Conservation (phyloP, 441 rosid species). For the Pelargonium myrrhifolium region DNA sequence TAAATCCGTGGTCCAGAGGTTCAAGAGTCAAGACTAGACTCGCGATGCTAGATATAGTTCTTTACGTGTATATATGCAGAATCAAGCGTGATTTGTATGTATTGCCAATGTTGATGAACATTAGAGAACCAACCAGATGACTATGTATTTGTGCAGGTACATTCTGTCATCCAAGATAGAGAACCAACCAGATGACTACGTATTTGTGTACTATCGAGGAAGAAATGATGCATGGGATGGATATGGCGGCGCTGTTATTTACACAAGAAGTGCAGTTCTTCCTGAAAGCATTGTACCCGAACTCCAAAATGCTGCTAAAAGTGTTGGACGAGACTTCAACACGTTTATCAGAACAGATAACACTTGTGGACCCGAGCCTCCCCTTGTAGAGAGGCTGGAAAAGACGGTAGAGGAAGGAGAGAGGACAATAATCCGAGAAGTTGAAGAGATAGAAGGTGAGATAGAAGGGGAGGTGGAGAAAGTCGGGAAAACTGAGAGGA, state of each 20-base stretch:
- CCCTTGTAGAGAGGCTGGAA: conserved; percentile 81
- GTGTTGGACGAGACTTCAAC: conserved; percentile 71
- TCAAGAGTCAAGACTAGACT: too few species aligned
- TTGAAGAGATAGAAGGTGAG: conserved; percentile 52
- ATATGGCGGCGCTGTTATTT: conserved; percentile 84
- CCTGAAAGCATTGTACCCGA: conserved; percentile 72
- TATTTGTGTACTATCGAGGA: conserved; percentile 82
- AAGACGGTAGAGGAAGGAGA: conserved; percentile 73
- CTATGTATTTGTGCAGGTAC: conserved; percentile 44
- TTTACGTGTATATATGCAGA: too few species aligned
- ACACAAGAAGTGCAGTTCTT: conserved; percentile 68
- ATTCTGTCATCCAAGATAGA: conserved; percentile 72
- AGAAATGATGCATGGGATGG: conserved; percentile 98
- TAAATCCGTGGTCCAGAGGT: too few species aligned
- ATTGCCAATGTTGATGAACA: too few species aligned
- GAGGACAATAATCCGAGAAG: conserved; percentile 46
- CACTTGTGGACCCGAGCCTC: conserved; percentile 86
- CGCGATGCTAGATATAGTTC: too few species aligned
- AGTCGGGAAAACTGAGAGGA: conserved; percentile 57
- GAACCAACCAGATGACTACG: conserved; percentile 59
- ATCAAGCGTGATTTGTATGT: too few species aligned
- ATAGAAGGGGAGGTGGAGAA: conserved; percentile 31
- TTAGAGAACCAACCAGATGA: too few species aligned
- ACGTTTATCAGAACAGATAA: conserved; percentile 62
- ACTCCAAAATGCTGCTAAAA: conserved; percentile 71